These are phyloP conservation scores for Bryum argenteum DNA, from an alignment of 225 moss, liverwort and hornwort genomes.

Conservation along the genomic window DNA sequence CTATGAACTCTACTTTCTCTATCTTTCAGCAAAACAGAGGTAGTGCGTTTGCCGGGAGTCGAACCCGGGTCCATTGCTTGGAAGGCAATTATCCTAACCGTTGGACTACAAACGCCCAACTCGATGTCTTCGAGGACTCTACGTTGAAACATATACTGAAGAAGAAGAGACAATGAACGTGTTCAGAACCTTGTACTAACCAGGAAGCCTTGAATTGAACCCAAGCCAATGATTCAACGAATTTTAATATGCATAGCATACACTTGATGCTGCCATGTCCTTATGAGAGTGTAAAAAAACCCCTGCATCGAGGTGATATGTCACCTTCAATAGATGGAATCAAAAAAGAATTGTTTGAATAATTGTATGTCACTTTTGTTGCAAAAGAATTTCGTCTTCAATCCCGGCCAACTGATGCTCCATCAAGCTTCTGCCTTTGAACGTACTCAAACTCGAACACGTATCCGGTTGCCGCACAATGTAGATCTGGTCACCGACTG, in stretches of 20 bases:
- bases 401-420: not conserved
- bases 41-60: constrained; percentile 54
- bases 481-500: constrained; percentile 75
- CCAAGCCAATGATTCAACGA: not conserved
- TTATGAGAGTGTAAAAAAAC: not conserved
- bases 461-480: constrained; percentile 57
- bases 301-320: too few species aligned
- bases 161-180: too few species aligned
- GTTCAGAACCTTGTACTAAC: too few species aligned
- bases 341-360: not conserved
- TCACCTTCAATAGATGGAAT: not conserved
- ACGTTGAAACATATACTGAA: too few species aligned
- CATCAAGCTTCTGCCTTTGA: constrained; percentile 32
- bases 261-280: not conserved
- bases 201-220: not conserved
- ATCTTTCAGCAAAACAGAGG: too few species aligned
- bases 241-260: too few species aligned
- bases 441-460: constrained; percentile 35
- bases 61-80: constrained; percentile 89
- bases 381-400: not conserved
- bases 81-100: constrained; percentile 95
- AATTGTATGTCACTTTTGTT: not conserved
- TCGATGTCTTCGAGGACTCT: too few species aligned
- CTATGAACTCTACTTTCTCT: too few species aligned
- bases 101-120: constrained; percentile 75